Evolutionary conservation across 139 green algal genomes (phyloP).

Genomic region (Chlorella sorokiniana): DNA sequence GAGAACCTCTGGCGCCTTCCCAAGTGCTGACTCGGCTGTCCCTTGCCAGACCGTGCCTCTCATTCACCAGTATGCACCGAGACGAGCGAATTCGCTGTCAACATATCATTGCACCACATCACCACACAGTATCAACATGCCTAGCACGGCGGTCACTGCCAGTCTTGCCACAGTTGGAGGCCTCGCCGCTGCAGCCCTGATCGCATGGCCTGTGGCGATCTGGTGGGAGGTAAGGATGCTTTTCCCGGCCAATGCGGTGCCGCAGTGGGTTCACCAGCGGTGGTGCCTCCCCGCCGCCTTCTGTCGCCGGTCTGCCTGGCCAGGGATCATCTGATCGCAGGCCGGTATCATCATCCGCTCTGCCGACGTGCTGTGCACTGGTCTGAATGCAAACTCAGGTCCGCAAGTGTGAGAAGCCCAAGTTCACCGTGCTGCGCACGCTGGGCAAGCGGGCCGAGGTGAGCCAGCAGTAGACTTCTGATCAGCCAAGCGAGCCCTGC

Average conservation of each 20-base stretch:
- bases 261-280: neutral
- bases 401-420: slow-evolving; percentile 62
- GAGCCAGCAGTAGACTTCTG: neutral
- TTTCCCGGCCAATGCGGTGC: neutral
- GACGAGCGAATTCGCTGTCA: neutral
- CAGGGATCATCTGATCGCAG: too few species aligned
- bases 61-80: neutral
- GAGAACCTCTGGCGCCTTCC: neutral
- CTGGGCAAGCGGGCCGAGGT: slow-evolving; percentile 40
- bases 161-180: slow-evolving; percentile 2
- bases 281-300: neutral
- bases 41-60: neutral
- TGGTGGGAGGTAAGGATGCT: slow-evolving; percentile 20
- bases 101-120: neutral
- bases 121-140: neutral
- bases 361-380: neutral
- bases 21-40: neutral
- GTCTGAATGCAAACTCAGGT: slow-evolving; percentile 20
- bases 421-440: slow-evolving; percentile 48
- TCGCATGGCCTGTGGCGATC: slow-evolving; percentile 37
- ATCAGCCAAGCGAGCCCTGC: too few species aligned
- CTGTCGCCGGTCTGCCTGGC: neutral
- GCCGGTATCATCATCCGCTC: neutral
- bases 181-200: slow-evolving; percentile 1
- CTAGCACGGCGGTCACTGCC: neutral